phyloP scores from a whole-genome alignment of 257 asterid species.

The Lantana camara region DNA sequence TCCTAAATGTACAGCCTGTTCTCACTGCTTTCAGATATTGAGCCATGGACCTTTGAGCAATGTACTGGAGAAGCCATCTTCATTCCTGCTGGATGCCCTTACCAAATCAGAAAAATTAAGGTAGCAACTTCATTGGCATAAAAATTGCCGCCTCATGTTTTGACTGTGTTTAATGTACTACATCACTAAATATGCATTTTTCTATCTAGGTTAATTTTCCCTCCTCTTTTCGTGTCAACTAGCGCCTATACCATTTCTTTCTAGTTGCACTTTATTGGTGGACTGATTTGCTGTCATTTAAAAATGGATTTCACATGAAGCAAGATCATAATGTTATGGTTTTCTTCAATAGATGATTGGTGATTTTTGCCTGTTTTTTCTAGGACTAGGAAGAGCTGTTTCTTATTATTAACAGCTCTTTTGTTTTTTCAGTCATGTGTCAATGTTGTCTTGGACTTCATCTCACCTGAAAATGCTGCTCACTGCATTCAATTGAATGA shows the following conservation, averaged over 20 bases:
- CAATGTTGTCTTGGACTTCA: conserved; percentile 75
- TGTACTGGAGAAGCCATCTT: conserved; percentile 85
- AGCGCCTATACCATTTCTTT: conserved; percentile 4
- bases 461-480: conserved; percentile 89
- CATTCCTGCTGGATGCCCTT: conserved; percentile 99
- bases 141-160: background rate
- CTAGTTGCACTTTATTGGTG: background rate
- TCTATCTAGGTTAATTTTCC: background rate
- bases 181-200: conserved; percentile 1
- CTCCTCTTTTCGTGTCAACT: conserved; percentile 2
- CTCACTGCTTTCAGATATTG: conserved; percentile 57
- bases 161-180: conserved; percentile 3
- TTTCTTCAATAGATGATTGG: background rate
- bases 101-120: conserved; percentile 80
- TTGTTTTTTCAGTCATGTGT: conserved; percentile 71
- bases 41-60: conserved; percentile 93
- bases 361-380: conserved; percentile 4
- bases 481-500: conserved; percentile 74
- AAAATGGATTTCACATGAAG: background rate
- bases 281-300: background rate
- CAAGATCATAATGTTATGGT: too few species aligned
- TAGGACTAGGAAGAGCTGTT: conserved; percentile 14
- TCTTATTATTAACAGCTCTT: conserved; percentile 29
- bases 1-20: conserved; percentile 26
- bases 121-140: conserved; percentile 34